Percentiles rank a stretch among this genome's conserved stretches.
These are phyloP conservation scores for Radiomyces spectabilis DNA, from an alignment of 192 early-diverging fungal species.

Conservation along the genomic window DNA sequence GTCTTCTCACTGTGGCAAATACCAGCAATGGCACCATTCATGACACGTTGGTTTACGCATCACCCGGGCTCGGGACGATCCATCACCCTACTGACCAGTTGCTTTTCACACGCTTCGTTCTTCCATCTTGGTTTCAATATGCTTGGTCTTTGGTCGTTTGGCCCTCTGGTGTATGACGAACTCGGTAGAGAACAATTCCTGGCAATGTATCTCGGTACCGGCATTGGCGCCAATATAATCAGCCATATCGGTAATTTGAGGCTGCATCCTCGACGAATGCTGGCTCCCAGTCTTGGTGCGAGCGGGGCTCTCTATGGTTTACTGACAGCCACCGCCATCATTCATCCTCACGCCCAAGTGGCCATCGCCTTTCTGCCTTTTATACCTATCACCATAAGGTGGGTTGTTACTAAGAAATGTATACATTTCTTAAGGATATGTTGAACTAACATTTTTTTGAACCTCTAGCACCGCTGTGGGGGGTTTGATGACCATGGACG, in stretches of 20 bases:
- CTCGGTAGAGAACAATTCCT: conserved; percentile 66
- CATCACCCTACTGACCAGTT: conserved; percentile 70
- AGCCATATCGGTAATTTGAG: conserved; percentile 52
- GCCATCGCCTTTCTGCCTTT: conserved; percentile 56
- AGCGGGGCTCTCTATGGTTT: conserved; percentile 75
- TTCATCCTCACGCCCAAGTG: conserved; percentile 49
- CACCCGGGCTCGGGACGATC: conserved; percentile 56
- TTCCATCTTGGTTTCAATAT: conserved; percentile 80
- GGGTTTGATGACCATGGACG: conserved; percentile 61
- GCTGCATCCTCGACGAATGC: conserved; percentile 34
- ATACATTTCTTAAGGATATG: neutral
- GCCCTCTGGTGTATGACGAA: conserved; percentile 31
- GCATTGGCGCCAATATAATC: conserved; percentile 53
- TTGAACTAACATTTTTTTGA: conserved; percentile 1
- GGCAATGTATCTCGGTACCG: conserved; percentile 74
- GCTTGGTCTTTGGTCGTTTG: conserved; percentile 67
- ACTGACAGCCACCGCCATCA: conserved; percentile 45
- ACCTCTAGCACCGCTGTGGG: conserved; percentile 61
- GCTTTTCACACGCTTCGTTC: conserved; percentile 66
- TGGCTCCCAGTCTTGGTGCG: conserved; percentile 60
- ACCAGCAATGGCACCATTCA: conserved; percentile 48
- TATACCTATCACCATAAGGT: conserved; percentile 29
- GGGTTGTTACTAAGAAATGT: neutral
- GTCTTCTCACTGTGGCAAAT: conserved; percentile 78
- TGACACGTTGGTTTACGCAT: conserved; percentile 58